These are phyloP conservation scores for Jackrogersella multiformis DNA, from an alignment of 495 filamentous ascomycete genomes.

Conservation along the genomic window DNA sequence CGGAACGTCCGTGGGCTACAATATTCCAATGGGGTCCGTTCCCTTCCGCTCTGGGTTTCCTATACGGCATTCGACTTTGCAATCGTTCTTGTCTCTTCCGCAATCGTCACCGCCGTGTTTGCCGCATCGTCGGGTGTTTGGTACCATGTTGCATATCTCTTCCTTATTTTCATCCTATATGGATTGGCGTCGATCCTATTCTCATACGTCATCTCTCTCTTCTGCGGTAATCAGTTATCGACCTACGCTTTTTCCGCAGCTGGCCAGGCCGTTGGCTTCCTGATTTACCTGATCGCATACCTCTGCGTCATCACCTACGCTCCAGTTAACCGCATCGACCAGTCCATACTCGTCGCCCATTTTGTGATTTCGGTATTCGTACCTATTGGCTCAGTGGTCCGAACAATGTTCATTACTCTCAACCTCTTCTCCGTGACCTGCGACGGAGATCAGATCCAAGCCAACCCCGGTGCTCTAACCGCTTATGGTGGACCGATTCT, in stretches of 20 bases:
- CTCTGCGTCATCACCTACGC: conserved; percentile 74
- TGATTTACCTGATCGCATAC: conserved; percentile 81
- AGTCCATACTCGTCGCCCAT: conserved; percentile 67
- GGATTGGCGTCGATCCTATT: conserved; percentile 71
- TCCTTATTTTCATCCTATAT: conserved; percentile 75
- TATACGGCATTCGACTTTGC: conserved; percentile 82
- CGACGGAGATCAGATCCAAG: conserved; percentile 65
- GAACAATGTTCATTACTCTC: conserved; percentile 75
- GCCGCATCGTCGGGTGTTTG: conserved; percentile 66
- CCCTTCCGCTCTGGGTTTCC: conserved; percentile 78
- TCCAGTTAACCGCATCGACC: conserved; percentile 67
- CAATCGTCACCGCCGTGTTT: conserved; percentile 68
- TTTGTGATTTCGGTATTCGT: conserved; percentile 73
- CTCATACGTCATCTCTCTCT: conserved; percentile 75
- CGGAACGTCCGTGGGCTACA: conserved; percentile 81
- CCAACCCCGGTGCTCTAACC: conserved; percentile 73
- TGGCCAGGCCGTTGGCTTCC: conserved; percentile 74
- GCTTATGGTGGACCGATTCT: conserved; percentile 79
- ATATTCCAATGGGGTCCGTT: conserved; percentile 84
- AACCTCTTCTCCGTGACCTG: conserved; percentile 83
- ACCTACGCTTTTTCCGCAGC: conserved; percentile 80
- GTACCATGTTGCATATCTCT: conserved; percentile 74
- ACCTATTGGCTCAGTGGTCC: conserved; percentile 72
- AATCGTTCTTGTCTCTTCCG: conserved; percentile 67
- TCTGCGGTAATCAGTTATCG: conserved; percentile 72